Evolutionary conservation across 2,329 filamentous ascomycete species (phyloP).

Genomic region (Didymella arachidicola): DNA sequence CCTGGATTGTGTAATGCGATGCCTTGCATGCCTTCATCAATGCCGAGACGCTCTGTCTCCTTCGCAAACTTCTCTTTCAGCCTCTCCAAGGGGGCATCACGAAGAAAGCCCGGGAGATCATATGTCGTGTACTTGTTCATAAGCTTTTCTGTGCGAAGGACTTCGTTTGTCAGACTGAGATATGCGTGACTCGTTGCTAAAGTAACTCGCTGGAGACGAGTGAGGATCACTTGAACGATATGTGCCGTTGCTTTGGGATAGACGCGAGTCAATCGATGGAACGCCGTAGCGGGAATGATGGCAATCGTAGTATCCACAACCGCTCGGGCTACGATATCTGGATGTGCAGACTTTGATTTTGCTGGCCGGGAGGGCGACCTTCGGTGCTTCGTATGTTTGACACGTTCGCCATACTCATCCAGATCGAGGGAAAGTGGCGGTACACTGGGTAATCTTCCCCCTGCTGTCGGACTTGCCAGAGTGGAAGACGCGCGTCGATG

Average conservation of each 20-base stretch:
- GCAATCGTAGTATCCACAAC: conserved; percentile 97
- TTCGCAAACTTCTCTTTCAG: conserved; percentile 91
- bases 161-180: conserved; percentile 88
- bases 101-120: conserved; percentile 88
- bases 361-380: conserved; percentile 43
- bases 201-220: conserved; percentile 91
- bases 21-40: conserved; percentile 85
- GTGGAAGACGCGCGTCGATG: conserved; percentile 41
- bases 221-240: conserved; percentile 96
- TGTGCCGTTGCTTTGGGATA: conserved; percentile 97
- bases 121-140: conserved; percentile 94
- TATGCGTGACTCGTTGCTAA: conserved; percentile 95
- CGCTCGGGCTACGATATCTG: conserved; percentile 94
- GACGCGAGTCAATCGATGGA: conserved; percentile 87
- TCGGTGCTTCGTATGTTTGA: conserved; percentile 28
- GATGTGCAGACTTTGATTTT: conserved; percentile 80
- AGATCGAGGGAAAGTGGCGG: conserved; percentile 77
- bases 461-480: conserved; percentile 47
- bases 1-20: conserved; percentile 91
- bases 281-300: conserved; percentile 96
- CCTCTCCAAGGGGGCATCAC: conserved; percentile 80
- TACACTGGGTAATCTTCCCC: conserved; percentile 62
- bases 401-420: conserved; percentile 35
- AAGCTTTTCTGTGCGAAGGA: conserved; percentile 88
- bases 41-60: conserved; percentile 81